A percentile compares a stretch with the other conserved stretches of the same genome.
These are phyloP conservation scores for Heracleum sosnowskyi DNA, from an alignment of 129 eudicot genomes.

Conservation along the genomic window DNA sequence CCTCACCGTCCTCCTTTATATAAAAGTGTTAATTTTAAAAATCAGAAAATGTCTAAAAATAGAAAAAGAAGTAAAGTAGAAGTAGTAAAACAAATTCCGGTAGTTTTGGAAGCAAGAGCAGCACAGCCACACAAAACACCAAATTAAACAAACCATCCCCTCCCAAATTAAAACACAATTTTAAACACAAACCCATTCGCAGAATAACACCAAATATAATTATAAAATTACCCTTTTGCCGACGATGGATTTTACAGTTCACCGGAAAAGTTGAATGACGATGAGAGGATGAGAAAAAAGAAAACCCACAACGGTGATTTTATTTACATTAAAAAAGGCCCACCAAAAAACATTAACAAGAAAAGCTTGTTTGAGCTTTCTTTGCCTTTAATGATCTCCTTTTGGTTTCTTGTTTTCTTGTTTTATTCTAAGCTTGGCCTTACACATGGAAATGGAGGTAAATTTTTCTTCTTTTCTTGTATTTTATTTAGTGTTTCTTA, in stretches of 20 bases:
- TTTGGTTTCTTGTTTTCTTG: conserved; percentile 56
- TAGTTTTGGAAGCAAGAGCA: conserved; percentile 5
- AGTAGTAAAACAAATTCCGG: conserved; percentile 8
- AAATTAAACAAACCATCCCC: not conserved
- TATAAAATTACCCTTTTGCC: not conserved
- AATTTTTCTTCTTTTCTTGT: not conserved
- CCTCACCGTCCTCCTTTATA: too few relatives aligned
- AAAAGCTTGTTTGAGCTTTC: conserved; percentile 39
- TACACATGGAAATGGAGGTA: conserved; percentile 60
- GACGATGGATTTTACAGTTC: not conserved
- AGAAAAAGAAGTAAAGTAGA: not conserved
- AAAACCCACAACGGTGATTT: conserved; percentile 25
- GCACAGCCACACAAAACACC: conserved; percentile 7
- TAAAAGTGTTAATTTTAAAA: too few relatives aligned
- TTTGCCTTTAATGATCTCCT: conserved; percentile 45
- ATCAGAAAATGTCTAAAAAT: not conserved
- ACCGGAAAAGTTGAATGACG: not conserved
- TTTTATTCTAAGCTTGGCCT: conserved; percentile 54
- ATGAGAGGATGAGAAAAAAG: conserved; percentile 32
- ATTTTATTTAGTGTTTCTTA: too few relatives aligned
- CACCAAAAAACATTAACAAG: conserved; percentile 3
- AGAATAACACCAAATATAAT: not conserved
- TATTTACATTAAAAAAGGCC: conserved; percentile 21
- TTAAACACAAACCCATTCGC: not conserved
- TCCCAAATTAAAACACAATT: not conserved